Percentiles rank a stretch among this genome's conserved stretches.
These are phyloP conservation scores for Nissolia schottii DNA, from an alignment of 306 rosid species.

Conservation along the genomic window DNA sequence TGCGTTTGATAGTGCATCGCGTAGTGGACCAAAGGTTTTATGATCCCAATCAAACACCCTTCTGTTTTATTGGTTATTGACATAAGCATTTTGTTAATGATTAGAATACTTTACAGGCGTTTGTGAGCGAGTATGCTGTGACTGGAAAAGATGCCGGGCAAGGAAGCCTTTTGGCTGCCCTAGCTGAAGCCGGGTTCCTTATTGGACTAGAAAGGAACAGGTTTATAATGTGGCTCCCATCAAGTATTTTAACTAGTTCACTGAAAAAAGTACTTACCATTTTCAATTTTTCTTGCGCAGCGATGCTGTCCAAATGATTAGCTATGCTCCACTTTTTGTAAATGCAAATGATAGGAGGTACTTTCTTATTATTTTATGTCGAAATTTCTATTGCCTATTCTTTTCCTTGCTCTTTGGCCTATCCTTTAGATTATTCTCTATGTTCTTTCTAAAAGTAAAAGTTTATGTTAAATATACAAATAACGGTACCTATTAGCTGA, in stretches of 20 bases:
- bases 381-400: not conserved
- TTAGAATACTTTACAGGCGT: slow-evolving; percentile 55
- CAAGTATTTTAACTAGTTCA: not conserved
- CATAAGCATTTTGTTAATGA: not conserved
- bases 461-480: not conserved
- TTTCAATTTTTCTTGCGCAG: slow-evolving; percentile 44
- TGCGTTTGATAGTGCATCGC: slow-evolving; percentile 48
- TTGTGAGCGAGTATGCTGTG: slow-evolving; percentile 96
- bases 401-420: not conserved
- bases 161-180: slow-evolving; percentile 86
- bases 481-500: not conserved
- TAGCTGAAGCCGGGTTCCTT: slow-evolving; percentile 87
- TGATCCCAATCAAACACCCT: not conserved
- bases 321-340: slow-evolving; percentile 98
- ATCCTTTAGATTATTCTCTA: not conserved
- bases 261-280: slow-evolving; percentile 16
- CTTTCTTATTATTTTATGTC: not conserved
- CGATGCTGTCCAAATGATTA: slow-evolving; percentile 68
- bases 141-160: slow-evolving; percentile 62
- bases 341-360: slow-evolving; percentile 75
- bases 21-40: slow-evolving; percentile 43
- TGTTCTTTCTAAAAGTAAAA: not conserved
- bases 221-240: slow-evolving; percentile 32
- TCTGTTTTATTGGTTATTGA: not conserved
- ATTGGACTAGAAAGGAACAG: slow-evolving; percentile 89